Evolutionary conservation across 176 grass and related monocot genomes (phyloP), one percentile per base, ranked within the genome.

Genomic region (Elaeis guineensis): DNA sequence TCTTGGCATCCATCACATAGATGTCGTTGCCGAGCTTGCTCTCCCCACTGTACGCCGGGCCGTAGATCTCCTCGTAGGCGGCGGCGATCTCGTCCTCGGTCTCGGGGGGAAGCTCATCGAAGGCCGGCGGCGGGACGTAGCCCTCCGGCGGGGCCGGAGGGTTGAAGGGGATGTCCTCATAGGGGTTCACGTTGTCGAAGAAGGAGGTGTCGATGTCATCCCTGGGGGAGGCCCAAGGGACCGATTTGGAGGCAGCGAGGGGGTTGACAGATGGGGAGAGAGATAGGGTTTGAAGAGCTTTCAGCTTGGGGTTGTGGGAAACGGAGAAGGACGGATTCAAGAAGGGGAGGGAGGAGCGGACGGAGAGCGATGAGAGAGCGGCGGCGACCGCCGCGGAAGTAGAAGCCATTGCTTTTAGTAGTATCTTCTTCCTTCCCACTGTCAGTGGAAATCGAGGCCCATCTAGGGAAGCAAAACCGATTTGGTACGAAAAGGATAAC

Each of bases 11-110:
- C 79, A 96, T 80, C 30, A 80, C 80, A 61, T 72, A 86, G 21
- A 96, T 65, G 50, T 96, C 79, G 44, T 79, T 89, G 6, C 83
- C 86, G 16, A 96, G 32, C 18, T 84, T 15, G 32, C 73, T 72
- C 69, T 82, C 83, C 14, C 80, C 92, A 60, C 92, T 90, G 72
- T 88, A 96, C 4, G 92, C 83, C 15, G 86, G 75, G 17, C 92
- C 92, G 65, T 97, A 97, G 11, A 97, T 74, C 4, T 72, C 52
- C 73, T 97, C 81, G 65, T 75, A 97, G 14, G 61, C 87, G 4
- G 75, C 78, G 21, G 72, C 78, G 39, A 82, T 63, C 21, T 85
- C 78, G 66, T 91, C 92, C 1, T 83, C 83, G 1, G 83, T 65
- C 73, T 91, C 92, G 0, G 76, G 81, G 3, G 86, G 83, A 1